Conservation (phyloP, 1,284 basidiomycete species). For the Limonomyces culmigenus region DNA sequence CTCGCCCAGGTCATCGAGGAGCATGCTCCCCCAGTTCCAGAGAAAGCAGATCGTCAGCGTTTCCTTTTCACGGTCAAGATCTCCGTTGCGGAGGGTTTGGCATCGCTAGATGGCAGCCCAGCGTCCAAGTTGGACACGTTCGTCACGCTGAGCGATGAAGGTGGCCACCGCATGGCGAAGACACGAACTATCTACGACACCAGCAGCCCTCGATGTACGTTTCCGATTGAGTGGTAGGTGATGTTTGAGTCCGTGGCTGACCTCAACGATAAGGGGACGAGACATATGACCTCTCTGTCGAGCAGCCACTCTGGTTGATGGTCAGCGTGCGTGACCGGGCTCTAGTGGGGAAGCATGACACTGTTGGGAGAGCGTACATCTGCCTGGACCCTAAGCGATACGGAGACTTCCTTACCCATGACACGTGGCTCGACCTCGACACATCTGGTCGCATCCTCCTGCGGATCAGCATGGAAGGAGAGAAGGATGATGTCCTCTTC, state of each 20-base stretch:
- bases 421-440: slow-evolving; percentile 88
- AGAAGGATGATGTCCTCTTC: slow-evolving; percentile 96
- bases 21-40: slow-evolving; percentile 50
- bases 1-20: slow-evolving; percentile 51
- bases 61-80: slow-evolving; percentile 94
- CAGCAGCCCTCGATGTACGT: slow-evolving; percentile 73
- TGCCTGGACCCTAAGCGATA: slow-evolving; percentile 84
- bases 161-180: slow-evolving; percentile 82
- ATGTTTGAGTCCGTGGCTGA: slow-evolving; percentile 1
- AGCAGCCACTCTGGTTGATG: slow-evolving; percentile 88
- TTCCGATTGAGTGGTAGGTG: not conserved
- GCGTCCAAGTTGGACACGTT: slow-evolving; percentile 76
- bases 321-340: slow-evolving; percentile 86
- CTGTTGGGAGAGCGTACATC: slow-evolving; percentile 83
- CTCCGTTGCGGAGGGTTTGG: slow-evolving; percentile 73
- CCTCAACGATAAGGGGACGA: slow-evolving; percentile 62
- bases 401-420: slow-evolving; percentile 80
- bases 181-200: slow-evolving; percentile 94
- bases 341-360: slow-evolving; percentile 79
- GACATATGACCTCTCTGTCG: slow-evolving; percentile 87
- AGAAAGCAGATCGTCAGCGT: slow-evolving; percentile 41
- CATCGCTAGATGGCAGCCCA: slow-evolving; percentile 54
- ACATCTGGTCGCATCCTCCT: slow-evolving; percentile 74
- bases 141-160: slow-evolving; percentile 86
- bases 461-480: slow-evolving; percentile 94